Percentiles rank a stretch among this genome's conserved stretches.
Evolutionary conservation across 2,329 filamentous ascomycete genomes (phyloP).

Genomic region (Neonectria coccinea): DNA sequence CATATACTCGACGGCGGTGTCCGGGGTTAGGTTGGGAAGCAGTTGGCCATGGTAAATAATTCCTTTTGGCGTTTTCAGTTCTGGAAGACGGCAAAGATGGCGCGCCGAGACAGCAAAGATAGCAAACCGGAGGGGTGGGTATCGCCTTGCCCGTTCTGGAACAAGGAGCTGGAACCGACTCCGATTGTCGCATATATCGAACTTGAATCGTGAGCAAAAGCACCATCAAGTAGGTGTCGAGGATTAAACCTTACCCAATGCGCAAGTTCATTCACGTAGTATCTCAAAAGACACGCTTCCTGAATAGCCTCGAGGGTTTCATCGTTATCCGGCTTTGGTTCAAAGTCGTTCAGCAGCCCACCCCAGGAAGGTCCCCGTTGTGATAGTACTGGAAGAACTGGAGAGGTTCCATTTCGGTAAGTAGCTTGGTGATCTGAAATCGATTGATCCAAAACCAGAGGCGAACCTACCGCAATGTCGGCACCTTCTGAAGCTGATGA

Average conservation of each 20-base stretch:
- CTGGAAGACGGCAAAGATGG: constrained; percentile 24
- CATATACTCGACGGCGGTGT: constrained; percentile 40
- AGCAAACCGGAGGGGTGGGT: constrained; percentile 32
- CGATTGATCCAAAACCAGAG: not conserved
- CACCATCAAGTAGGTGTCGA: fast-evolving
- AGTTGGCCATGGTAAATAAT: constrained; percentile 33
- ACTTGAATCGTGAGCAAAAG: constrained; percentile 4
- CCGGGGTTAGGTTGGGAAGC: constrained; percentile 13
- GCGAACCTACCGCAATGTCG: constrained; percentile 2
- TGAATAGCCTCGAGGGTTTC: constrained; percentile 16
- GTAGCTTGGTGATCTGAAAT: not conserved
- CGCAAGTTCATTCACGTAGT: constrained; percentile 34
- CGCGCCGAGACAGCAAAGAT: constrained; percentile 36
- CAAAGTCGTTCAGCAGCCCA: constrained; percentile 5
- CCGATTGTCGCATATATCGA: constrained; percentile 34
- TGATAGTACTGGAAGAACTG: constrained; percentile 3
- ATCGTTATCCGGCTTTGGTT: constrained; percentile 13
- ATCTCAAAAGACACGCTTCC: constrained; percentile 37
- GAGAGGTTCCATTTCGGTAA: not conserved
- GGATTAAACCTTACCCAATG: constrained; percentile 29
- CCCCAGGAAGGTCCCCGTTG: constrained; percentile 31
- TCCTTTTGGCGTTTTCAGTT: constrained; percentile 22
- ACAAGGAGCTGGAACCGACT: constrained; percentile 30
- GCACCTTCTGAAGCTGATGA: not conserved
- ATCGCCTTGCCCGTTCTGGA: constrained; percentile 32